phyloP scores from a whole-genome alignment of 116 monocot genomes.

The Trichopus zeylanicus region DNA sequence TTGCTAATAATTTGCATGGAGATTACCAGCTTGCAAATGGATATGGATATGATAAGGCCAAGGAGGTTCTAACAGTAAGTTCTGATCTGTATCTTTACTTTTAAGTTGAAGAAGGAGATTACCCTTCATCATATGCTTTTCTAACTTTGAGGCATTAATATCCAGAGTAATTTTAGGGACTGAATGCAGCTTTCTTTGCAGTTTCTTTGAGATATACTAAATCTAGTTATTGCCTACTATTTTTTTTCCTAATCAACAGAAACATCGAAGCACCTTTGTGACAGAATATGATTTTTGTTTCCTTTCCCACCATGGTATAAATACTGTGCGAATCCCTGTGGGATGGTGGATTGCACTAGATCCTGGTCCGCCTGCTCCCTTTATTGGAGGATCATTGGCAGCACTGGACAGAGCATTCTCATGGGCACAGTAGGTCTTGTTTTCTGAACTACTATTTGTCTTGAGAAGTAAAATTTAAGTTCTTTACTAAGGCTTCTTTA shows the following conservation, averaged over 20 bases:
- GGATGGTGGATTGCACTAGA: constrained; percentile 88
- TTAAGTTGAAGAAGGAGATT: too few relatives aligned
- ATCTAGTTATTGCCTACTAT: background rate
- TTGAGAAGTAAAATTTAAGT: too few relatives aligned
- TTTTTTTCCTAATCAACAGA: constrained; percentile 29
- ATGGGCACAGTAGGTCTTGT: constrained; percentile 70
- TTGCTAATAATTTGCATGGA: constrained; percentile 67
- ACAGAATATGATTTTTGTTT: constrained; percentile 64
- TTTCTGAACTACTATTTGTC: constrained; percentile 6
- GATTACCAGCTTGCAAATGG: constrained; percentile 90
- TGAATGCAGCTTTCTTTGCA: background rate
- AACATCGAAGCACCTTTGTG: constrained; percentile 51
- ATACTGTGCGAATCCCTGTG: constrained; percentile 76
- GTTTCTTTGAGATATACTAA: background rate
- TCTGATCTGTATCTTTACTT: background rate
- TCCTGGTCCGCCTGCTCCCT: constrained; percentile 73
- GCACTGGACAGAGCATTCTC: constrained; percentile 62
- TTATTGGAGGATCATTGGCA: constrained; percentile 53
- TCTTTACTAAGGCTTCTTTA: background rate
- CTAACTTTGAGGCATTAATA: too few relatives aligned
- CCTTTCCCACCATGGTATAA: constrained; percentile 51
- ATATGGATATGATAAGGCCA: constrained; percentile 51
- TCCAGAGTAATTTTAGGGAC: too few relatives aligned
- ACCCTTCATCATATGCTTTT: too few relatives aligned
- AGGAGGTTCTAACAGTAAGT: constrained; percentile 47